Base-by-base conservation (phyloP, 768 basidiomycete genomes). In the Lentinus tigrinus region DNA sequence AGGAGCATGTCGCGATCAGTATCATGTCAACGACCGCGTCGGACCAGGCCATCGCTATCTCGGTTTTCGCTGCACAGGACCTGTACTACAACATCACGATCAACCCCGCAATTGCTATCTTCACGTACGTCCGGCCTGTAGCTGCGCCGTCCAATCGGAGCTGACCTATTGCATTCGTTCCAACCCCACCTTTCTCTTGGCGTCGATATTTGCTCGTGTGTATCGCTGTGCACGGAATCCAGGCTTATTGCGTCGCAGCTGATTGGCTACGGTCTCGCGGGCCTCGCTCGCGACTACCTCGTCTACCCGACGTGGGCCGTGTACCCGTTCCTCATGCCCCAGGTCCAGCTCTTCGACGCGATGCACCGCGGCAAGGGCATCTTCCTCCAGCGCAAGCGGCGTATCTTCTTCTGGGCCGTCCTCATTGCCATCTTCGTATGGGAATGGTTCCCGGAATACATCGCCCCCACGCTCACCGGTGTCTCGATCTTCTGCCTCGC, bases 401-500 rank as follows among this genome's bases (percentile, higher is more conserved):
- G 70, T 39, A 52, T 55, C 31, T 70, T 71, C 56, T 72, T 72
- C 67, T 72, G 70, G 70, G 57, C 63, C 56, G 60, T 65, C 50
- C 75, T 77, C 51, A 54, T 73, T 28, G 72, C 49, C 4, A 75
- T 77, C 48, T 78, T 78, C 63, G 67, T 77, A 5, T 79, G 77
- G 77, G 77, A 78, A 51, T 72, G 74, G 69, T 71, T 76, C 62
- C 73, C 74, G 1, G 75, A 76, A 47, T 70, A 64, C 62, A 60
- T 69, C 50, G 63, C 65, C 13, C 54, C 60, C 62, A 80, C 81
- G 3, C 74, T 86, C 38, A 85, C 84, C 1, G 85, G 85, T 19
- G 73, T 87, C 52, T 82, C 81, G 14, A 74, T 87, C 34, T 79
- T 84, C 70, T 84, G 84, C 62, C 74, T 84, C 27, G 82, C 77